A percentile compares a stretch with the other conserved stretches of the same genome.
Evolutionary conservation across 306 rosid genomes (phyloP).

Genomic region (Lotus japonicus): DNA sequence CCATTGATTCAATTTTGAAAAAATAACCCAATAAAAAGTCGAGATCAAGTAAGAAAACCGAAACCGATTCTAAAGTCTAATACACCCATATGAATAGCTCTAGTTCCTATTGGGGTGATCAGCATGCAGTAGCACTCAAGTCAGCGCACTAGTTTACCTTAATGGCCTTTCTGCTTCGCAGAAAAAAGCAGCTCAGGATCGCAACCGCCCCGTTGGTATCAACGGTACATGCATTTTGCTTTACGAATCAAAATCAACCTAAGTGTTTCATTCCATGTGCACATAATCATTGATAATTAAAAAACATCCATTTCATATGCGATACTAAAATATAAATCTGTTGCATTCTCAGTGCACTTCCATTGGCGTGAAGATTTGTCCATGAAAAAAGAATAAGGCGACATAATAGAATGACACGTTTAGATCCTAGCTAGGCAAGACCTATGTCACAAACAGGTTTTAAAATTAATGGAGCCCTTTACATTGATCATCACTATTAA

Average conservation of each 20-base stretch:
- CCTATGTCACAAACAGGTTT: conserved; percentile 10
- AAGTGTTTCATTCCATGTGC: conserved; percentile 24
- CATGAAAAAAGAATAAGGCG: neutral
- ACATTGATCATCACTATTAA: neutral
- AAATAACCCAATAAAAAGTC: too few species aligned
- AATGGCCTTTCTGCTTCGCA: neutral
- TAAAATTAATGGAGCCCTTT: neutral
- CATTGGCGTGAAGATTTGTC: conserved; percentile 11
- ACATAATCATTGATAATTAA: conserved; percentile 19
- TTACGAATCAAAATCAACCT: neutral
- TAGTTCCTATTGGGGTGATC: too few species aligned
- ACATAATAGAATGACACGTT: conserved; percentile 26
- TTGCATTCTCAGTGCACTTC: conserved; percentile 16
- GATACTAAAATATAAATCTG: neutral
- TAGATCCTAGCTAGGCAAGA: conserved; percentile 10
- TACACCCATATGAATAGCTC: too few species aligned
- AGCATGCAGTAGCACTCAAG: conserved; percentile 30
- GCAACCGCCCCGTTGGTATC: neutral
- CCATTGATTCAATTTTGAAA: too few species aligned
- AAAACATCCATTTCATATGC: neutral
- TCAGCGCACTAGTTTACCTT: conserved; percentile 24
- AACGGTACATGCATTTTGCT: neutral
- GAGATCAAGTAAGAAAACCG: too few species aligned
- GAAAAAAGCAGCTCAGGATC: neutral
- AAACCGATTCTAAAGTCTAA: neutral